phyloP scores from a whole-genome alignment of 805 yeast species.

The Myxozyma sirexii region DNA sequence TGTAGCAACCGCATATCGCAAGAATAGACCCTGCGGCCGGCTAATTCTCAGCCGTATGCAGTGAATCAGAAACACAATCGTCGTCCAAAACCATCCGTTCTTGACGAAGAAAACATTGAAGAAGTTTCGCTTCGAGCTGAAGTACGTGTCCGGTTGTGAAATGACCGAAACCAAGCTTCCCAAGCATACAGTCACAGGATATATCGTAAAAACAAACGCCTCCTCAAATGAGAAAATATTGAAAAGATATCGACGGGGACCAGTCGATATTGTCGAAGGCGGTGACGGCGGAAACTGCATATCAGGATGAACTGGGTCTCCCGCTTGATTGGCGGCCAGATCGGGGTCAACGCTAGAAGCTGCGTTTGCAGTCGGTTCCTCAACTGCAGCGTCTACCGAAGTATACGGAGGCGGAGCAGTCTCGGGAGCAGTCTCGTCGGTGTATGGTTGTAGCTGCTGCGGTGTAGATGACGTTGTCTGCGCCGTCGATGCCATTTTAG shows the following conservation, averaged over 20 bases:
- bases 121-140: constrained; percentile 59
- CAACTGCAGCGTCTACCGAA: neutral
- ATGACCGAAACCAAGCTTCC: constrained; percentile 37
- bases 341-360: neutral
- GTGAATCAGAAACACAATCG: constrained; percentile 44
- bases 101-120: constrained; percentile 79
- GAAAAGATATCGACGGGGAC: constrained; percentile 9
- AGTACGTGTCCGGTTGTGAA: constrained; percentile 39
- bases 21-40: constrained; percentile 8
- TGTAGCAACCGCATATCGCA: constrained; percentile 59
- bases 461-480: neutral
- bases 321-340: neutral
- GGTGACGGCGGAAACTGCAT: constrained; percentile 8
- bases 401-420: constrained; percentile 3
- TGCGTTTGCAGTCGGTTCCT: neutral
- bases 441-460: neutral
- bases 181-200: constrained; percentile 36
- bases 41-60: constrained; percentile 13
- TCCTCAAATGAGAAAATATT: constrained; percentile 27
- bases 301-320: neutral
- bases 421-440: neutral
- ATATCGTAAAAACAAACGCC: constrained; percentile 31
- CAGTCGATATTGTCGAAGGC: constrained; percentile 4
- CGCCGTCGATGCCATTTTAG: neutral
- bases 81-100: constrained; percentile 92